Evolutionary conservation across 108 stramenopile species (phyloP).

Genomic region (Craspedostauros australis): DNA sequence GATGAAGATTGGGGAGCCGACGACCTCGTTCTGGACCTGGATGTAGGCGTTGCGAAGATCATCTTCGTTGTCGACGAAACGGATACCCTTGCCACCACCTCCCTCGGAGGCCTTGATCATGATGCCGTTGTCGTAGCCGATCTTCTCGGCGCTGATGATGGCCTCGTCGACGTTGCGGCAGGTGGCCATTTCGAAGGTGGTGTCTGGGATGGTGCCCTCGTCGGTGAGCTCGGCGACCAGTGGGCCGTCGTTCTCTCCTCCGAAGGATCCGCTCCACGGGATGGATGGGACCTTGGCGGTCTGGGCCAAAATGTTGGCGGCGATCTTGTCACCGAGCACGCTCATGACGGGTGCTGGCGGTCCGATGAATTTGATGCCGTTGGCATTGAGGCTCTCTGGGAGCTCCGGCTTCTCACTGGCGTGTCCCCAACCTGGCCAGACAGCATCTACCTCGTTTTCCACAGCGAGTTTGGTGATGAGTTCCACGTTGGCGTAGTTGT

Average conservation of each 20-base stretch:
- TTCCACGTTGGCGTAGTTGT: slow-evolving; percentile 95
- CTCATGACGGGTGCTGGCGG: slow-evolving; percentile 91
- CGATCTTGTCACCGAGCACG: slow-evolving; percentile 94
- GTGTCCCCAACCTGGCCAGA: slow-evolving; percentile 97
- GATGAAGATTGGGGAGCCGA: slow-evolving; percentile 95
- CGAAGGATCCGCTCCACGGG: slow-evolving; percentile 93
- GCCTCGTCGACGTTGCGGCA: slow-evolving; percentile 90
- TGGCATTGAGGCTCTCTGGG: slow-evolving; percentile 48
- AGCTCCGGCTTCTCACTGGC: slow-evolving; percentile 91
- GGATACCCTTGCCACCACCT: slow-evolving; percentile 98
- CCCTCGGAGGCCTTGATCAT: slow-evolving; percentile 99
- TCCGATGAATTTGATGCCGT: slow-evolving; percentile 93
- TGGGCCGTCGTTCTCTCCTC: slow-evolving; percentile 87
- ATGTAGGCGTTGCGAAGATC: slow-evolving; percentile 78
- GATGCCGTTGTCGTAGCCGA: slow-evolving; percentile 94
- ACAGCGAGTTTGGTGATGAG: slow-evolving; percentile 78
- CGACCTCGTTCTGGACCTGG: slow-evolving; percentile 91
- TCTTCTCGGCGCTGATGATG: slow-evolving; percentile 80
- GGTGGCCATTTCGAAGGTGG: slow-evolving; percentile 89
- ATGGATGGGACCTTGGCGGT: slow-evolving; percentile 94
- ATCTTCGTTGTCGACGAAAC: slow-evolving; percentile 88
- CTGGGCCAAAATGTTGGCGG: slow-evolving; percentile 93
- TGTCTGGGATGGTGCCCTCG: slow-evolving; percentile 95
- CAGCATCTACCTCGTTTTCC: slow-evolving; percentile 87
- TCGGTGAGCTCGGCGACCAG: slow-evolving; percentile 83